phyloP scores from a whole-genome alignment of 345 rosid genomes.

The Brassica incana region DNA sequence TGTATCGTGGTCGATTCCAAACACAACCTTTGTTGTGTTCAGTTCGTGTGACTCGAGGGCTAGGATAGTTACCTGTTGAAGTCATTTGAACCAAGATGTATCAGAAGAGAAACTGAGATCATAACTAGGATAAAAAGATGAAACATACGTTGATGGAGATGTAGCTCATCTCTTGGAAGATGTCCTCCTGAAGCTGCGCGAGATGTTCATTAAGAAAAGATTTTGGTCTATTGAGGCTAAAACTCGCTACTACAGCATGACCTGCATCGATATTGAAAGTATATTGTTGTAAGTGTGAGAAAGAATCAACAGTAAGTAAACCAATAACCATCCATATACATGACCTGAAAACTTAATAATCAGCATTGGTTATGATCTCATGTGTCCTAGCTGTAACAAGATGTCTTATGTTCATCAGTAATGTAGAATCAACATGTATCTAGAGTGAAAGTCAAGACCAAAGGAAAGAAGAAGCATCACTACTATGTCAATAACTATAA shows the following conservation, averaged over 20 bases:
- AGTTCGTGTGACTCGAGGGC: slow-evolving; percentile 50
- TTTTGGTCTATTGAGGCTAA: slow-evolving; percentile 55
- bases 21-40: slow-evolving; percentile 70
- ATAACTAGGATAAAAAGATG: background rate
- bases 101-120: slow-evolving; percentile 9
- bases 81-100: slow-evolving; percentile 25
- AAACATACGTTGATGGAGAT: slow-evolving; percentile 54
- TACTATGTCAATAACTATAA: background rate
- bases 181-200: slow-evolving; percentile 65
- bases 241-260: slow-evolving; percentile 84
- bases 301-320: background rate
- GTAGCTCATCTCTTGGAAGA: slow-evolving; percentile 66
- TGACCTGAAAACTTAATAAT: background rate
- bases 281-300: slow-evolving; percentile 14
- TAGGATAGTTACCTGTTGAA: slow-evolving; percentile 66
- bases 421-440: background rate
- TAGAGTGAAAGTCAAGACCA: background rate
- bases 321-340: background rate
- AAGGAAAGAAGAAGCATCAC: background rate
- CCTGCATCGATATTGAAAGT: slow-evolving; percentile 43
- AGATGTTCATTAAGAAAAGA: slow-evolving; percentile 58
- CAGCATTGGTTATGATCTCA: background rate
- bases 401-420: background rate
- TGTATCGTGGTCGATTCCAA: slow-evolving; percentile 70
- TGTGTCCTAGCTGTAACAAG: background rate